Evolutionary conservation across 78 protist species (phyloP), one percentile per base, ranked within the genome.

Genomic region (Creolimax fragrantissima): DNA sequence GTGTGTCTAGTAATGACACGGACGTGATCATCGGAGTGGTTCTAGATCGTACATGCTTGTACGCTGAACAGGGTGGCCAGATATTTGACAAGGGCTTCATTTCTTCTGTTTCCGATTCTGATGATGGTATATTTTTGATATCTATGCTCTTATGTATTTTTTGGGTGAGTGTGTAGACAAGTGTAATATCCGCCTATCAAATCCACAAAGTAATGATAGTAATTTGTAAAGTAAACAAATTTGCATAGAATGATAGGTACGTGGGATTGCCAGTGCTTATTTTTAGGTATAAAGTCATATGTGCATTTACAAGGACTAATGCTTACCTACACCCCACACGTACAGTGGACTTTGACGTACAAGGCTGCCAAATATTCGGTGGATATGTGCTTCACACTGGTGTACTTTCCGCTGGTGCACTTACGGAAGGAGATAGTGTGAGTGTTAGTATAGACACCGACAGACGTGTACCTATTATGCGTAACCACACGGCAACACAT

Each of bases 21-120:
- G 42, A 45, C 90, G 43, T 43, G 4, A 4, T 32, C 66, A 83
- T 91, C 3, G 98, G 98, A 81, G 41, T 97, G 35, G 89, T 98
- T 7, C 92, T 95, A 43, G 97, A 96, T 92, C 3, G 41, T 89
- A 96, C 99, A 35, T 88, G 91, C 94, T 96, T 97, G 91, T 98
- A 98, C 93, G 97, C 97, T 42, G 99, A 97, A 95, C 92, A 93
- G 35, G 99, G 99, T 42, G 99, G 99, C 17, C 99, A 98, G 95
- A 94, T 95, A 43, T 93, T 66, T 58, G 99, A 98, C 96, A 89
- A 91, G 3, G 99, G 99, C 84, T 4, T 47, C 41, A 39, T 96
- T 58, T 84, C 88, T 11, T 35, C 88, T 35, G 74, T 17, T n/a
- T n/a, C n/a, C n/a, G 81, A 24, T 58, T 17, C 17, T 37, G 74